phyloP scores from a whole-genome alignment of 495 filamentous ascomycete species.

The Glarea lozoyensis region DNA sequence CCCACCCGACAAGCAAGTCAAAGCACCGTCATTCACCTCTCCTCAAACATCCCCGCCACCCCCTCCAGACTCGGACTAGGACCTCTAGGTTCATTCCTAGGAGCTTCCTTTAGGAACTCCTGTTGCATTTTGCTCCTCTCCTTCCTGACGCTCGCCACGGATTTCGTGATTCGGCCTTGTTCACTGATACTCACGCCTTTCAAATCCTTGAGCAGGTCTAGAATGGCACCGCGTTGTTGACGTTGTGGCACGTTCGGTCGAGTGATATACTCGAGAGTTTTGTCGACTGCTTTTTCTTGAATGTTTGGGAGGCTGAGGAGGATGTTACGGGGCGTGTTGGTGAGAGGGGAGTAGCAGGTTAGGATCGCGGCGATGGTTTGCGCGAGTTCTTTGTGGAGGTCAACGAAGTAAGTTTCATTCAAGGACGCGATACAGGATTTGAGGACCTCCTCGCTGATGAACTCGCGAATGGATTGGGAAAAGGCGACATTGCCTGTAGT shows the following conservation, averaged over 20 bases:
- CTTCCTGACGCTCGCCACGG: slow-evolving; percentile 22
- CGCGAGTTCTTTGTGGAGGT: slow-evolving; percentile 89
- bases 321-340: slow-evolving; percentile 47
- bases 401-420: slow-evolving; percentile 92
- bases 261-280: slow-evolving; percentile 46
- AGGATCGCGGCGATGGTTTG: slow-evolving; percentile 80
- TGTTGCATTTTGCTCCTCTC: slow-evolving; percentile 46
- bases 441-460: slow-evolving; percentile 76
- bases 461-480: slow-evolving; percentile 69
- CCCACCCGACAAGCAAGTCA: too few species aligned
- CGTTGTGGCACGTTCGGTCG: slow-evolving; percentile 44
- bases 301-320: slow-evolving; percentile 45
- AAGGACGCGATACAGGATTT: slow-evolving; percentile 78
- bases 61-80: slow-evolving; percentile 32
- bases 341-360: slow-evolving; percentile 57
- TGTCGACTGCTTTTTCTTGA: slow-evolving; percentile 48
- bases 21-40: too few species aligned
- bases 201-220: slow-evolving; percentile 80
- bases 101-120: slow-evolving; percentile 39
- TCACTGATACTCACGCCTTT: slow-evolving; percentile 88
- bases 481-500: slow-evolving; percentile 5
- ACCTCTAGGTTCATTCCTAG: slow-evolving; percentile 6
- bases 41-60: slow-evolving; percentile 33
- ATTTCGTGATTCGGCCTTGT: slow-evolving; percentile 68
- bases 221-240: slow-evolving; percentile 70